These are phyloP conservation scores for Candida glucosophila DNA, from an alignment of 1,139 yeast genomes.

Conservation along the genomic window DNA sequence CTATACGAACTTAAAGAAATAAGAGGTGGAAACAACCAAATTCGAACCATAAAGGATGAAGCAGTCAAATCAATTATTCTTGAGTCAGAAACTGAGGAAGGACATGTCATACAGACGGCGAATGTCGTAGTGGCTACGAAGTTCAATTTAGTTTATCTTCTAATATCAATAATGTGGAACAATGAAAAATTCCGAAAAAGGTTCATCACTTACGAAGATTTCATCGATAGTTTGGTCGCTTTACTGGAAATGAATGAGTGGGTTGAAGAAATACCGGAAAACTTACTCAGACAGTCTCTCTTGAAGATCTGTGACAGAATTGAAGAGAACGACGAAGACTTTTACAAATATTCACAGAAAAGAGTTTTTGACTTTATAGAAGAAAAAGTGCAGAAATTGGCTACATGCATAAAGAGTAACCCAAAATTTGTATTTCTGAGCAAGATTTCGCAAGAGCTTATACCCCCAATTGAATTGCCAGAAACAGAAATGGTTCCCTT, in stretches of 20 bases:
- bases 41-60: conserved; percentile 14
- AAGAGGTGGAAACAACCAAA: conserved; percentile 18
- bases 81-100: conserved; percentile 17
- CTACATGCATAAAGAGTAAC: conserved; percentile 12
- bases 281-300: conserved; percentile 15
- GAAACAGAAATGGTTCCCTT: conserved; percentile 16
- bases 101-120: conserved; percentile 25
- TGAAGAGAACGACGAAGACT: conserved; percentile 39
- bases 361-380: conserved; percentile 25
- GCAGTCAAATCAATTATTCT: conserved; percentile 30
- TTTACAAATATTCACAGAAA: conserved; percentile 32
- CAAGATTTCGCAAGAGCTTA: conserved; percentile 12
- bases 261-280: conserved; percentile 16
- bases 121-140: conserved; percentile 32
- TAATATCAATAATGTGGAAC: conserved; percentile 28
- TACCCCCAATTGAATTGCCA: conserved; percentile 9
- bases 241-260: conserved; percentile 15
- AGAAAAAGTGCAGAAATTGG: conserved; percentile 19
- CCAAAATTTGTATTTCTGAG: conserved; percentile 5
- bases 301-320: conserved; percentile 34
- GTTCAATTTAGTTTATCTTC: conserved; percentile 33
- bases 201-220: conserved; percentile 39
- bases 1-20: conserved; percentile 28
- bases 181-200: conserved; percentile 22
- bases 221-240: conserved; percentile 30